These are phyloP conservation scores for Diplodia intermedia DNA, from an alignment of 2,329 filamentous ascomycete genomes.

Conservation along the genomic window DNA sequence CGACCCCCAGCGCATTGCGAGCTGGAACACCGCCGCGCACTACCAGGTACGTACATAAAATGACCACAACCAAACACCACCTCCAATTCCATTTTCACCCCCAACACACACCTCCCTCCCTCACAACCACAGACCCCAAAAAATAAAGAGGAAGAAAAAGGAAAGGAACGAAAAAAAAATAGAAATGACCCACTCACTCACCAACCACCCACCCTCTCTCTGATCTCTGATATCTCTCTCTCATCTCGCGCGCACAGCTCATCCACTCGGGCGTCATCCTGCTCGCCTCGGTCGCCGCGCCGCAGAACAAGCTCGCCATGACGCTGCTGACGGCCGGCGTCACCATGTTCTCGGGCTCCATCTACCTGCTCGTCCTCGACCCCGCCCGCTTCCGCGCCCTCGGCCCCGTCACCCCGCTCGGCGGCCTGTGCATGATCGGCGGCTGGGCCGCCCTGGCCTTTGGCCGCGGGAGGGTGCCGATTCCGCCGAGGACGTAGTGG, in stretches of 20 bases:
- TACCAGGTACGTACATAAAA: conserved; percentile 61
- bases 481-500: conserved; percentile 21
- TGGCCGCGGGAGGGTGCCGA: conserved; percentile 40
- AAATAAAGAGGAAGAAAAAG: not conserved
- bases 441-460: conserved; percentile 64
- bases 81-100: not conserved
- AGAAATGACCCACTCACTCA: not conserved
- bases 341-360: conserved; percentile 70
- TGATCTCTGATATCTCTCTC: too few relatives aligned
- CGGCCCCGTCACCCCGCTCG: conserved; percentile 70
- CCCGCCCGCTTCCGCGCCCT: conserved; percentile 65
- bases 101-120: too few relatives aligned
- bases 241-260: conserved; percentile 58
- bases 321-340: conserved; percentile 69
- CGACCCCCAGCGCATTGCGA: conserved; percentile 65
- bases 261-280: conserved; percentile 66
- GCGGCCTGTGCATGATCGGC: conserved; percentile 68
- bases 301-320: conserved; percentile 64
- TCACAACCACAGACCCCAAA: not conserved
- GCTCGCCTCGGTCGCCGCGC: conserved; percentile 59
- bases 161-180: not conserved
- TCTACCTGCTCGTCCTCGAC: conserved; percentile 70
- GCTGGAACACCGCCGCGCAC: conserved; percentile 70
- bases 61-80: not conserved
- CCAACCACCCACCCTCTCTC: not conserved